A percentile compares a stretch with the other conserved stretches of the same genome.
phyloP scores from a whole-genome alignment of 768 basidiomycete genomes.

The Baorangia bicolor region DNA sequence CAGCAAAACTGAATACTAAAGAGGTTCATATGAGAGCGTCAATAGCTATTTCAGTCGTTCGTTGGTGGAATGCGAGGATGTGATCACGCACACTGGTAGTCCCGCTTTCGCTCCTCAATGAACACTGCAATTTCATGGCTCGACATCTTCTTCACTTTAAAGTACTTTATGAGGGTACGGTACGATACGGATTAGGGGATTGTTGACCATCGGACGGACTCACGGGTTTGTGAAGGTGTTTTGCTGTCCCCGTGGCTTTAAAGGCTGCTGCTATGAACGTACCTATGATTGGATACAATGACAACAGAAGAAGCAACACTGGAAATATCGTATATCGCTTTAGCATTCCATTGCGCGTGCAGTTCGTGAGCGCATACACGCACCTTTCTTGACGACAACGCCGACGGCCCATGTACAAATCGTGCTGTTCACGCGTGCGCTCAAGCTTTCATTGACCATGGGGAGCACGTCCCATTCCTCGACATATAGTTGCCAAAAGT shows the following conservation, averaged over 20 bases:
- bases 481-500: constrained; percentile 83
- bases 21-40: neutral
- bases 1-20: constrained; percentile 81
- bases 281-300: constrained; percentile 70
- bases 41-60: neutral
- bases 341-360: neutral
- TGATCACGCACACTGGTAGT: constrained; percentile 62
- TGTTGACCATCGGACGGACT: constrained; percentile 17
- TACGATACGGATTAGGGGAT: neutral
- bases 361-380: neutral
- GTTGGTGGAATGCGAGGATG: neutral
- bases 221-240: constrained; percentile 67
- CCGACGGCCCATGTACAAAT: constrained; percentile 18
- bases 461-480: constrained; percentile 78
- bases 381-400: constrained; percentile 24
- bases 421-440: constrained; percentile 12
- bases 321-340: neutral
- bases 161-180: constrained; percentile 55
- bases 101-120: constrained; percentile 88
- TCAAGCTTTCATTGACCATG: constrained; percentile 30
- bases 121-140: constrained; percentile 66
- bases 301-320: constrained; percentile 63
- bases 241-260: constrained; percentile 65
- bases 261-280: constrained; percentile 59
- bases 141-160: constrained; percentile 81